Evolutionary conservation across 495 filamentous ascomycete genomes (phyloP).

Genomic region (Mytilinidion resinicola): DNA sequence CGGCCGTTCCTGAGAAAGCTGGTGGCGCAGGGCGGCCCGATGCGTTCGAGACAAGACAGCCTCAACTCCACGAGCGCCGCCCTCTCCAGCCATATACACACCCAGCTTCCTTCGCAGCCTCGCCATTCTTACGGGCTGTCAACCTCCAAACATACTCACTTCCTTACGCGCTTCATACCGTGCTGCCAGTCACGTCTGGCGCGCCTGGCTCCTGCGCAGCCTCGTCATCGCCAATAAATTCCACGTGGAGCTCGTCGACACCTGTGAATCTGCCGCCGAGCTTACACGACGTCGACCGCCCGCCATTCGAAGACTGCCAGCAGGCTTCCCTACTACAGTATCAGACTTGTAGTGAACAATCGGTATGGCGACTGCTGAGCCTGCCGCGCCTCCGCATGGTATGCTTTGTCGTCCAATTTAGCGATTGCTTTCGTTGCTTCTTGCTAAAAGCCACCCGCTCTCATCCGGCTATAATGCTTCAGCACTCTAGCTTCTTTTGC

Average conservation of each 20-base stretch:
- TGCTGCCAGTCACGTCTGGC: too few species aligned
- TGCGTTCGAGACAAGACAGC: too few species aligned
- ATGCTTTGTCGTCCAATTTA: constrained; percentile 27
- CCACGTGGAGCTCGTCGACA: constrained; percentile 21
- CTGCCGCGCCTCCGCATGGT: constrained; percentile 61
- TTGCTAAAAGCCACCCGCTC: not conserved
- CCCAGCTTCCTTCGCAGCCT: not conserved
- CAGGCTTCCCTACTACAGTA: too few species aligned
- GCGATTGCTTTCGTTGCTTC: not conserved
- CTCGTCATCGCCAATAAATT: constrained; percentile 24
- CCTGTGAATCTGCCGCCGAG: constrained; percentile 23
- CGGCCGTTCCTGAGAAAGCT: too few species aligned
- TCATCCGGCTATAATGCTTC: not conserved
- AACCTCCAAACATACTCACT: not conserved
- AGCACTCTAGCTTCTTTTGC: not conserved
- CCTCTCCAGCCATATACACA: too few species aligned
- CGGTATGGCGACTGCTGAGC: constrained; percentile 63
- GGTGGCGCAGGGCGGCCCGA: too few species aligned
- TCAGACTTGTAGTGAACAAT: not conserved
- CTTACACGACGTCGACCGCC: not conserved
- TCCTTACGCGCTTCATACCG: too few species aligned
- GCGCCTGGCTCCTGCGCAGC: not conserved
- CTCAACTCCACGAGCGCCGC: too few species aligned
- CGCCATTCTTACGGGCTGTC: not conserved
- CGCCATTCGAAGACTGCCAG: too few species aligned